These are phyloP conservation scores for Sporothrix schenckii DNA, from an alignment of 2,329 filamentous ascomycete species.

Conservation along the genomic window DNA sequence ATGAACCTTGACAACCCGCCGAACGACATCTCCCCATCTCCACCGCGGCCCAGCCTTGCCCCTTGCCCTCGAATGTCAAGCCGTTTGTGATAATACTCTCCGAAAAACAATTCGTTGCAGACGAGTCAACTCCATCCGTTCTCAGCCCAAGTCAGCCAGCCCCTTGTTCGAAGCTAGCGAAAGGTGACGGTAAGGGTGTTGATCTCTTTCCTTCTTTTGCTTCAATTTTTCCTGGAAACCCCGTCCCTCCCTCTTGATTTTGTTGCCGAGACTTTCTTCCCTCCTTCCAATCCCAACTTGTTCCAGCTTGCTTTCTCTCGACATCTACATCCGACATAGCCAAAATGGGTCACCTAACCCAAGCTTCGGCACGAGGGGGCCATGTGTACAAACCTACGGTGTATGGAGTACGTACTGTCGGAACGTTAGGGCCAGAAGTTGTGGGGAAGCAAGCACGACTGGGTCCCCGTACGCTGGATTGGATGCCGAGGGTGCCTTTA, in stretches of 20 bases:
- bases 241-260: too few relatives aligned
- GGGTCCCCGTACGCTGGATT: constrained; percentile 13
- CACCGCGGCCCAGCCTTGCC: background rate
- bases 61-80: constrained; percentile 14
- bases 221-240: too few relatives aligned
- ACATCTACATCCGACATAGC: background rate
- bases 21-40: background rate
- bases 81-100: too few relatives aligned
- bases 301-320: background rate
- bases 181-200: background rate
- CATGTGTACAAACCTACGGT: background rate
- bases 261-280: background rate
- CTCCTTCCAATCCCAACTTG: background rate
- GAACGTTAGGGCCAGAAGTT: background rate
- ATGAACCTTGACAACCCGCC: background rate
- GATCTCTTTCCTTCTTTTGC: background rate
- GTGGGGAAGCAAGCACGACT: constrained; percentile 2
- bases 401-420: background rate
- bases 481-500: constrained; percentile 3
- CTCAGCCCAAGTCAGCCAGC: background rate
- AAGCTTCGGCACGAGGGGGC: constrained; percentile 1
- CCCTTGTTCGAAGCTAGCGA: constrained; percentile 9
- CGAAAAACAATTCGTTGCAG: background rate
- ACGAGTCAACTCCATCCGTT: background rate
- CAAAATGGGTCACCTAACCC: constrained; percentile 11